phyloP scores from a whole-genome alignment of 257 asterid genomes.

The Henckelia pumila region DNA sequence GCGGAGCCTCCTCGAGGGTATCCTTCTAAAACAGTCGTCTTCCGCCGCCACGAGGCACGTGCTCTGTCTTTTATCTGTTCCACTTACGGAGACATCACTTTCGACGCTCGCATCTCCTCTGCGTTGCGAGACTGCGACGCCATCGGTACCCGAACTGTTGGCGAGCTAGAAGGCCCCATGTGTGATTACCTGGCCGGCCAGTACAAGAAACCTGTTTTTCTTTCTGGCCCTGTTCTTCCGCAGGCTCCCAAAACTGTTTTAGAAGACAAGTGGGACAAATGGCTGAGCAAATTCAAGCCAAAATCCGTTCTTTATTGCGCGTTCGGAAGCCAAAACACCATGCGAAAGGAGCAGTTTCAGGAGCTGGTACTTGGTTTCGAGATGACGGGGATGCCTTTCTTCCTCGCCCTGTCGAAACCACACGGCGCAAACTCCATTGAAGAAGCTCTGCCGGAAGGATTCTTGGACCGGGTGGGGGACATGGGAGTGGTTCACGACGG shows the following conservation, averaged over 20 bases:
- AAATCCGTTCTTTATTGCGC: slow-evolving; percentile 59
- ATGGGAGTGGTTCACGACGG: slow-evolving; percentile 62
- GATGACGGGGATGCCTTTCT: slow-evolving; percentile 64
- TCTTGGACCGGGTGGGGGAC: slow-evolving; percentile 50
- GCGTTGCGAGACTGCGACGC: slow-evolving; percentile 58
- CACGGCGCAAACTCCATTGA: slow-evolving; percentile 45
- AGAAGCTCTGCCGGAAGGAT: slow-evolving; percentile 79
- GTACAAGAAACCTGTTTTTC: slow-evolving; percentile 49
- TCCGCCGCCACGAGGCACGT: slow-evolving; percentile 48
- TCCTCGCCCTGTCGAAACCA: slow-evolving; percentile 60
- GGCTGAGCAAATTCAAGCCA: slow-evolving; percentile 48
- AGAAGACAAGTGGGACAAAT: slow-evolving; percentile 50
- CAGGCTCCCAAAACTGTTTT: slow-evolving; percentile 32
- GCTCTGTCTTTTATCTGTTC: slow-evolving; percentile 42
- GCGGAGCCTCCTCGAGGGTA: slow-evolving; percentile 56
- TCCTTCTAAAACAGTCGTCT: slow-evolving; percentile 52
- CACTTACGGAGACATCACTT: slow-evolving; percentile 51
- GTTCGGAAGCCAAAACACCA: slow-evolving; percentile 60
- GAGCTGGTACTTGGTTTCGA: slow-evolving; percentile 67
- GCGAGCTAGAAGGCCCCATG: slow-evolving; percentile 64
- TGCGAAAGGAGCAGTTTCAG: slow-evolving; percentile 50
- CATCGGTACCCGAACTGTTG: slow-evolving; percentile 62
- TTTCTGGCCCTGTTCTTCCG: slow-evolving; percentile 68
- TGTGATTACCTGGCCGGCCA: slow-evolving; percentile 58
- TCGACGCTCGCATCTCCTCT: slow-evolving; percentile 46